Evolutionary conservation across 306 rosid species (phyloP), one percentile per base, ranked within the genome.

Genomic region (Casuarina glauca): DNA sequence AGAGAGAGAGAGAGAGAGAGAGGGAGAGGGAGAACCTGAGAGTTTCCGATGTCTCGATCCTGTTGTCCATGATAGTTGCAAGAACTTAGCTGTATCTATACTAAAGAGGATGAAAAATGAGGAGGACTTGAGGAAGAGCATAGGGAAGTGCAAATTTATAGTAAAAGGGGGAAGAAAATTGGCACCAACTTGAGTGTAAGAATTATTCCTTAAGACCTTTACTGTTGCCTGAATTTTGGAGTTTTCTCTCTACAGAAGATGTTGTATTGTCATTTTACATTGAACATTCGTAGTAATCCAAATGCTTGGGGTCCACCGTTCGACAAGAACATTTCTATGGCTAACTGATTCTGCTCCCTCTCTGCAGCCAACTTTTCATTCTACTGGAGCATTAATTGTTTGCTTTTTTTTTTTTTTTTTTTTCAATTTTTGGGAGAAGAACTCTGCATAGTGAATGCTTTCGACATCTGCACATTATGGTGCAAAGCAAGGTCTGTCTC

Each of bases 31-130:
- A 7, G 13, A 63, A 91, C 98, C 98, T 91, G 52, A 68, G 86
- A 84, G 88, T 85, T 83, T 91, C 98, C 0, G 90, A 42, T 0
- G 81, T 54, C 79, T 89, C 93, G 12, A 38, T 12, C 77, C 91
- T 80, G 81, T 80, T 55, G 66, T 87, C 95, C 91, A 88, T 92
- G 78, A 39, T 78, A 54, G 57, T 61, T 52, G 52, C 11, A 42
- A 10, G 32, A 44, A 41, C n/a, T 5, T 9, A 67, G 20, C 1
- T 63, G 39, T 62, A 4, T 35, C 38, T 19, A 42, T 58, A 32
- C 45, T 73, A 71, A 70, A 54, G 61, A 58, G 45, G 16, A 49
- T 19, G 54, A 70, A n/a, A 43, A 61, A 2, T 54, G 6, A 26
- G 16, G 55, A 75, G 57, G 67, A 49, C 53, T 78, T 84, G 89